phyloP scores from a whole-genome alignment of 2,329 filamentous ascomycete species.

The Metarhizium brunneum region DNA sequence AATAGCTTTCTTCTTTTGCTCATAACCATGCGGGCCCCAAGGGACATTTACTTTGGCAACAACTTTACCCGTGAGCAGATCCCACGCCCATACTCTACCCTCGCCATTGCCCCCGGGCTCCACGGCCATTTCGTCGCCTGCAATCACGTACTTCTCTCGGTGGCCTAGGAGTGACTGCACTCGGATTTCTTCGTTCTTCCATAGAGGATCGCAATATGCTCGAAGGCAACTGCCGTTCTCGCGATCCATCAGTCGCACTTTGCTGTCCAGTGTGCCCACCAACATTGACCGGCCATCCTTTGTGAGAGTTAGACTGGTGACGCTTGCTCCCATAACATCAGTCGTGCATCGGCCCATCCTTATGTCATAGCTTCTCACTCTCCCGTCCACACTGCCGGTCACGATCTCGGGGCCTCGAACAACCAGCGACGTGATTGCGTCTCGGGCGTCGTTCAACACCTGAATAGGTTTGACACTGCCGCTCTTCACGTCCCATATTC shows the following conservation, averaged over 20 bases:
- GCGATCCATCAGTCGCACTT: conserved; percentile 73
- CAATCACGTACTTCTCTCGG: conserved; percentile 68
- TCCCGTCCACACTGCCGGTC: conserved; percentile 74
- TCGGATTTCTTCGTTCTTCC: conserved; percentile 61
- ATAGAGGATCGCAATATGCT: conserved; percentile 51
- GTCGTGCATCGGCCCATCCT: conserved; percentile 61
- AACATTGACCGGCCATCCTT: conserved; percentile 66
- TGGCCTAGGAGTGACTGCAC: conserved; percentile 67
- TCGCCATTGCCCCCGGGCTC: conserved; percentile 27
- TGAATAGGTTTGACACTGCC: conserved; percentile 56
- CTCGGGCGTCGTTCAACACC: conserved; percentile 62
- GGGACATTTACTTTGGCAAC: conserved; percentile 51
- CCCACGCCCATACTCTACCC: conserved; percentile 71
- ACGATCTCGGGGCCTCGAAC: conserved; percentile 51
- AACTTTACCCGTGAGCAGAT: conserved; percentile 64
- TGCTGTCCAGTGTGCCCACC: conserved; percentile 66
- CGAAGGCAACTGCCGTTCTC: conserved; percentile 63
- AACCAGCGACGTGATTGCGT: conserved; percentile 49
- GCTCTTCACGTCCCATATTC: conserved; percentile 62
- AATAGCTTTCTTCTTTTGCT: conserved; percentile 40
- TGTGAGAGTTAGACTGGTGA: conserved; percentile 68
- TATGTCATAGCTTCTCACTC: conserved; percentile 74
- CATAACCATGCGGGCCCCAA: conserved; percentile 43
- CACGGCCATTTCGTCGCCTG: conserved; percentile 60
- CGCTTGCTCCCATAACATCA: conserved; percentile 59